Percentiles rank a stretch among this genome's conserved stretches.
These are phyloP conservation scores for Helichrysum umbraculigerum DNA, from an alignment of 129 eudicot species.

Conservation along the genomic window DNA sequence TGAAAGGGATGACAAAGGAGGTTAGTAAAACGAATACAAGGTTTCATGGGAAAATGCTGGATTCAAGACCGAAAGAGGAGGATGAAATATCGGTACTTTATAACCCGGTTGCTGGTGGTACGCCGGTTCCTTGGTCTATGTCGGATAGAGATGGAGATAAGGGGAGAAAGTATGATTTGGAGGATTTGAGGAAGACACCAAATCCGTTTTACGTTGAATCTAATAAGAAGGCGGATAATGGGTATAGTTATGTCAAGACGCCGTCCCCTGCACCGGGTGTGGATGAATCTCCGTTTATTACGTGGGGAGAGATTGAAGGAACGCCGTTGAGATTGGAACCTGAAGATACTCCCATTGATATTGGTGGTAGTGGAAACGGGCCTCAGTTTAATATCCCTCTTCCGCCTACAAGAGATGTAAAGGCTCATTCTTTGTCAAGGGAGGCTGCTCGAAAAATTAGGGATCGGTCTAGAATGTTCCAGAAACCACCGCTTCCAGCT, in stretches of 20 bases:
- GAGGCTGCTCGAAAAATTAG: constrained; percentile 88
- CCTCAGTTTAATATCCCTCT: constrained; percentile 85
- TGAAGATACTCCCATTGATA: constrained; percentile 92
- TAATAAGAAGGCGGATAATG: constrained; percentile 75
- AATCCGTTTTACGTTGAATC: constrained; percentile 74
- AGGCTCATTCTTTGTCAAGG: constrained; percentile 91
- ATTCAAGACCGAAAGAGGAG: constrained; percentile 53
- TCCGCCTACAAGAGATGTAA: constrained; percentile 83
- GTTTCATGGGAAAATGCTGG: constrained; percentile 68
- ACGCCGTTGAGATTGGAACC: constrained; percentile 84
- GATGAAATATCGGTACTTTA: constrained; percentile 67
- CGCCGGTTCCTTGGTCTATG: constrained; percentile 54
- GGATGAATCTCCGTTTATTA: constrained; percentile 84
- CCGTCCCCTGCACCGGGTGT: constrained; percentile 99
- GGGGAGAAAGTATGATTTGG: constrained; percentile 79
- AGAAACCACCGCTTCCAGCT: constrained; percentile 78
- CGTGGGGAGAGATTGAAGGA: constrained; percentile 98
- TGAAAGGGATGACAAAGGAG: constrained; percentile 75
- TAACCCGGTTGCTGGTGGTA: constrained; percentile 66
- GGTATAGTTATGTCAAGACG: constrained; percentile 78
- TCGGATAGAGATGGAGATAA: constrained; percentile 65
- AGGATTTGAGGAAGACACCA: constrained; percentile 81
- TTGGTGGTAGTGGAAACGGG: constrained; percentile 88
- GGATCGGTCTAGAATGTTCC: constrained; percentile 82
- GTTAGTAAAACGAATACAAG: constrained; percentile 66